Evolutionary conservation across 1,139 yeast genomes (phyloP).

Genomic region (Geotrichum australiense): DNA sequence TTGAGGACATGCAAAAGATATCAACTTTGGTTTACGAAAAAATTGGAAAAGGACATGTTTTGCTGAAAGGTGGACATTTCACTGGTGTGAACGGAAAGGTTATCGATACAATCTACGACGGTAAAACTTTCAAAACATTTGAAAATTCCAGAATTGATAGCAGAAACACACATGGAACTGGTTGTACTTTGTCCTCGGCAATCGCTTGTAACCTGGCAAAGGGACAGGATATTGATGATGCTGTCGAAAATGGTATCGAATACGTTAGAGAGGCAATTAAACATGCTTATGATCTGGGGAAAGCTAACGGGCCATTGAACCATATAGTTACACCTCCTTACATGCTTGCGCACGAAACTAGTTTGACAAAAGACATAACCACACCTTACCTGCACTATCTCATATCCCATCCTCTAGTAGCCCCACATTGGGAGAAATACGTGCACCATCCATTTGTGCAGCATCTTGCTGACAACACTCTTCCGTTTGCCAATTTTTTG

Average conservation of each 20-base stretch:
- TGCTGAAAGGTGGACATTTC: slow-evolving; percentile 77
- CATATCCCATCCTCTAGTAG: slow-evolving; percentile 49
- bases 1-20: slow-evolving; percentile 39
- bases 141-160: slow-evolving; percentile 46
- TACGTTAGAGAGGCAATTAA: slow-evolving; percentile 62
- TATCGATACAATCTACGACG: slow-evolving; percentile 56
- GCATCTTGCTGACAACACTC: slow-evolving; percentile 45
- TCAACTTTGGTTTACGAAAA: slow-evolving; percentile 40
- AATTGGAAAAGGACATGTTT: slow-evolving; percentile 44
- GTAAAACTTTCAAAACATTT: slow-evolving; percentile 37
- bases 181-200: slow-evolving; percentile 80
- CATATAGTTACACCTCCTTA: neutral
- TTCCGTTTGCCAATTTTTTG: slow-evolving; percentile 47
- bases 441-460: slow-evolving; percentile 56
- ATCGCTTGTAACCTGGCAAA: slow-evolving; percentile 70
- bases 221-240: slow-evolving; percentile 38
- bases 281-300: slow-evolving; percentile 15
- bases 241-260: slow-evolving; percentile 53
- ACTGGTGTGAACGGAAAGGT: slow-evolving; percentile 30
- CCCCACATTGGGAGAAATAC: slow-evolving; percentile 51
- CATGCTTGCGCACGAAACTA: neutral
- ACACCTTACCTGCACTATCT: slow-evolving; percentile 44
- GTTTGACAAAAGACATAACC: slow-evolving; percentile 21
- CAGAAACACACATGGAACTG: slow-evolving; percentile 77
- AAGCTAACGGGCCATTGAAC: neutral